phyloP scores from a whole-genome alignment of 1,139 yeast genomes.

The Wickerhamiella infanticola region DNA sequence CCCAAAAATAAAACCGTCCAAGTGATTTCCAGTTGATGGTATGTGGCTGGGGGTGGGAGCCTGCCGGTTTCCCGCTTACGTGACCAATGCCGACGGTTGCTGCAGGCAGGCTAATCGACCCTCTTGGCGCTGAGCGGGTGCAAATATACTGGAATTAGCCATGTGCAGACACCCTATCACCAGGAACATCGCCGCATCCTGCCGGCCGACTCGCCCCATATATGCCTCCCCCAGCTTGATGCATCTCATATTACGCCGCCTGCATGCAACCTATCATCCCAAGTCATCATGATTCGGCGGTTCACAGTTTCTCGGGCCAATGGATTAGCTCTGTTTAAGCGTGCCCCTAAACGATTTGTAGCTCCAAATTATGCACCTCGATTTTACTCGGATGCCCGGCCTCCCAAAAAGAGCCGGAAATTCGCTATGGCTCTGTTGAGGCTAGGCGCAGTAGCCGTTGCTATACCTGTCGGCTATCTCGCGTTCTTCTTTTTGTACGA shows the following conservation, averaged over 20 bases:
- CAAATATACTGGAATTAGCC: too few relatives aligned
- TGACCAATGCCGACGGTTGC: not conserved
- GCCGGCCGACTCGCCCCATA: too few relatives aligned
- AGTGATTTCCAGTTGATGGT: not conserved
- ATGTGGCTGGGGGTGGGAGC: not conserved
- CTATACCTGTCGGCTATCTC: conserved; percentile 20
- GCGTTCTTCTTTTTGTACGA: conserved; percentile 39
- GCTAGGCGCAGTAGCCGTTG: conserved; percentile 5
- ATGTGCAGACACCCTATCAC: too few relatives aligned
- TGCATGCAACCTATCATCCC: not conserved
- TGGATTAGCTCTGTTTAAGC: not conserved
- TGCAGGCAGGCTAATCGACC: not conserved
- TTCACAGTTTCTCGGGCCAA: not conserved
- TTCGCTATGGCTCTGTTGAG: not conserved
- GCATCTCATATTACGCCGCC: too few relatives aligned
- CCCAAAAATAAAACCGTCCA: not conserved
- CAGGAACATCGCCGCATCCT: too few relatives aligned
- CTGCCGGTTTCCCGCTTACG: not conserved
- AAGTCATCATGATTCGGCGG: not conserved
- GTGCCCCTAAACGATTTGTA: not conserved
- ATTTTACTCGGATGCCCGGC: not conserved
- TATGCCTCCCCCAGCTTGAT: too few relatives aligned
- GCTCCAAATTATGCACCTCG: not conserved
- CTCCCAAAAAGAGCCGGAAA: not conserved
- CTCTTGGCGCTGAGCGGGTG: too few relatives aligned